phyloP scores from a whole-genome alignment of 345 rosid genomes.

The Moricandia arvensis region DNA sequence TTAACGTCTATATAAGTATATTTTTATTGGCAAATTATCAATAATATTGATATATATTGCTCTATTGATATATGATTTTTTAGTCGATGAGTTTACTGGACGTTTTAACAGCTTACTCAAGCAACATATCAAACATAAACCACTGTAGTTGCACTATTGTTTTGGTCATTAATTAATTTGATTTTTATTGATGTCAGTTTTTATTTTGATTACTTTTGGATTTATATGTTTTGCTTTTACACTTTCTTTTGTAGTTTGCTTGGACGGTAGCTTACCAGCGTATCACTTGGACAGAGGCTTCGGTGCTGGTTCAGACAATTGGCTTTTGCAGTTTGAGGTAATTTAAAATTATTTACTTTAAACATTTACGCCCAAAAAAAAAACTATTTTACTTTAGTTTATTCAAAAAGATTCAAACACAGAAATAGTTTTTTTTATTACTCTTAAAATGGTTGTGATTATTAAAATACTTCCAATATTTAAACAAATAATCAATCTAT shows the following conservation, averaged over 20 bases:
- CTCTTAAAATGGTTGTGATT: not conserved
- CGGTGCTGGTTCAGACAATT: slow-evolving; percentile 74
- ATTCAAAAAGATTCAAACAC: not conserved
- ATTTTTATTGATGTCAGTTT: not conserved
- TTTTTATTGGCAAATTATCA: not conserved
- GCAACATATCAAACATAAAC: not conserved
- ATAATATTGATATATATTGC: not conserved
- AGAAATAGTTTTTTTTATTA: not conserved
- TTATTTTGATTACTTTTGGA: not conserved
- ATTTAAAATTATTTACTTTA: not conserved
- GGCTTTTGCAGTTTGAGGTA: slow-evolving; percentile 98
- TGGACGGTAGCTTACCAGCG: slow-evolving; percentile 95
- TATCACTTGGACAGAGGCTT: slow-evolving; percentile 79
- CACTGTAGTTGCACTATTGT: slow-evolving; percentile 9
- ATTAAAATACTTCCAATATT: not conserved
- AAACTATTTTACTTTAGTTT: too few species aligned
- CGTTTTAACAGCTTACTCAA: not conserved
- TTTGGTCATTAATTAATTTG: not conserved
- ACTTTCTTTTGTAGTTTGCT: slow-evolving; percentile 51
- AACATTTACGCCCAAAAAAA: too few species aligned
- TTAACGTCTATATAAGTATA: not conserved
- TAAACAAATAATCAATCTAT: not conserved
- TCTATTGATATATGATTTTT: not conserved
- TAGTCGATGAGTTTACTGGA: not conserved
- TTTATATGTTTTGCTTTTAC: not conserved